Evolutionary conservation across 257 asterid species (phyloP), one percentile per base, ranked within the genome.

Genomic region (Parsonsia alboflavescens): DNA sequence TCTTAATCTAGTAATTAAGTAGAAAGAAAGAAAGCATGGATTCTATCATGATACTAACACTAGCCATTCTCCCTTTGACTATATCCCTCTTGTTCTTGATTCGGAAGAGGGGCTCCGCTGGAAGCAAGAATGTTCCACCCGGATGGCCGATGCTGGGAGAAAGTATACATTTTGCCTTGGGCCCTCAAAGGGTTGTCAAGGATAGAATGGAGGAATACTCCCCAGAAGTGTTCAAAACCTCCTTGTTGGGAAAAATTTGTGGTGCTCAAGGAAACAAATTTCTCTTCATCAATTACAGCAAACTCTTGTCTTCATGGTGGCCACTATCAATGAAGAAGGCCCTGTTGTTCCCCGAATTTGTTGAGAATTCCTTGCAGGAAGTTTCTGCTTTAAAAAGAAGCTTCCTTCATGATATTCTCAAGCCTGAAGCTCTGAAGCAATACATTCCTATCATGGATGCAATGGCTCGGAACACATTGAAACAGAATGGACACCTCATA

Each of bases 201-300:
- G 21, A 50, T 0, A 50, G 62, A 50, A 70, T 70, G 74, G 26
- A 70, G 13, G 30, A 50, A 70, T 50, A 70, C 26, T 70, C 74
- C 22, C 48, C 41, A 0, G 84, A 88, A 0, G 90, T 89, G 2
- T 89, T 89, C 75, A 79, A 26, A 76, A 89, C 89, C 46, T 88
- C 90, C 0, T 70, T 89, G 46, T 36, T 88, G 36, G 96, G 96
- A 5, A 91, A 89, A 53, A 85, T 89, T 53, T 89, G 91, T 7
- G 96, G 96, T 8, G 84, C 91, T 41, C 89, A 77, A 73, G 93
- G 96, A 33, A 89, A 89, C 82, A 89, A 89, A 77, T 89, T 89
- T 48, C 76, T 89, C 39, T 86, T 89, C 89, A 84, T 49, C 39
- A 89, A 81, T 68, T 89, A 89, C 61, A 82, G 68, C 83, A 87